Conservation (phyloP, 1,284 basidiomycete genomes). For the Ustilago lituana region DNA sequence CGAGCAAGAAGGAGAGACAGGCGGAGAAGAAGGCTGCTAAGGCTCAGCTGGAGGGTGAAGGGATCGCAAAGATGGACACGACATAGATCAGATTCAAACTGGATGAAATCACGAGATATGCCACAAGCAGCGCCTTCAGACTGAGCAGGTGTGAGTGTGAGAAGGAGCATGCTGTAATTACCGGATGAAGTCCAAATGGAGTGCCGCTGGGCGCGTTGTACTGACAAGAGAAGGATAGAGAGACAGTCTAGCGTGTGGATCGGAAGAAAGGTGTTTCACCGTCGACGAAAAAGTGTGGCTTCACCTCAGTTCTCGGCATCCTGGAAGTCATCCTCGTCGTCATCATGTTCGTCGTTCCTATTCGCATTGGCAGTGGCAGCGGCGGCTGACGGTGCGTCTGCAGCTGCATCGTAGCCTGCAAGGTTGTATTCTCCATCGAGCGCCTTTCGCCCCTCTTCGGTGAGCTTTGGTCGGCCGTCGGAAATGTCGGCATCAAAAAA, state of each 20-base stretch:
- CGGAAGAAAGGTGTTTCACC: background rate
- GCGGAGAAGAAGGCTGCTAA: background rate
- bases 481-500: constrained; percentile 81
- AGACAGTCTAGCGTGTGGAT: background rate
- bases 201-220: too few species aligned
- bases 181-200: too few species aligned
- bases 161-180: background rate
- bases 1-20: background rate
- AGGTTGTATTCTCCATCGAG: constrained; percentile 63
- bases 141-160: too few species aligned
- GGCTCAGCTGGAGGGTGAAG: background rate
- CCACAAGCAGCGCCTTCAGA: too few species aligned
- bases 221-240: background rate
- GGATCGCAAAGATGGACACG: constrained; percentile 2
- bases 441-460: constrained; percentile 69
- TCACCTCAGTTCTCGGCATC: constrained; percentile 33
- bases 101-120: background rate
- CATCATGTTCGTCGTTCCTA: constrained; percentile 14
- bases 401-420: constrained; percentile 33
- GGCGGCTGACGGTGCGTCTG: background rate
- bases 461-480: constrained; percentile 79
- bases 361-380: background rate
- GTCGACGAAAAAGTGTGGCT: background rate
- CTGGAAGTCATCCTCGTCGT: constrained; percentile 44
- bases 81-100: too few species aligned